phyloP scores from a whole-genome alignment of 305 asterid species.

The Fraxinus dipetala region DNA sequence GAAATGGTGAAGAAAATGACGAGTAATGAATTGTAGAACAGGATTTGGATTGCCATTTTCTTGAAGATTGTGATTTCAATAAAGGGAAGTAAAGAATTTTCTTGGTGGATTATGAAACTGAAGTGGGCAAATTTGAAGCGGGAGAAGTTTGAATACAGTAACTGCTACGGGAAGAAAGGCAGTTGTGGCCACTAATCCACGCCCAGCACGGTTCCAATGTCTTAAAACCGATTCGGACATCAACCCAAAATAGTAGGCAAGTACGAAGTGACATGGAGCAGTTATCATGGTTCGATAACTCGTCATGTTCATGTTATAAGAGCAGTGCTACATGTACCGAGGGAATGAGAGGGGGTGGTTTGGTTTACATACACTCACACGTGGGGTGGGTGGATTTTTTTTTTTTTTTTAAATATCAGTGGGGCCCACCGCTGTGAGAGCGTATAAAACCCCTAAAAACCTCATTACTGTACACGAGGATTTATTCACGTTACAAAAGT shows the following conservation, averaged over 20 bases:
- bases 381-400: too few relatives aligned
- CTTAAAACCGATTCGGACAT: neutral
- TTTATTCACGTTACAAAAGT: neutral
- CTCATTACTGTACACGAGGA: too few relatives aligned
- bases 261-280: neutral
- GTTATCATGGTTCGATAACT: neutral
- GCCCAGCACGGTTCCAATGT: neutral
- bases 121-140: slow-evolving; percentile 8
- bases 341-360: too few relatives aligned
- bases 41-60: slow-evolving; percentile 33
- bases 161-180: neutral
- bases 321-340: too few relatives aligned
- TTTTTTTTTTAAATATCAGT: too few relatives aligned
- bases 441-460: too few relatives aligned
- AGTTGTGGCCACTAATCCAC: slow-evolving; percentile 6
- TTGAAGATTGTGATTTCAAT: neutral
- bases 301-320: neutral
- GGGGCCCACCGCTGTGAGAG: too few relatives aligned
- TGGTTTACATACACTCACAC: too few relatives aligned
- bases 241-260: neutral
- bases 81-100: neutral
- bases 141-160: slow-evolving; percentile 18
- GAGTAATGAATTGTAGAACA: slow-evolving; percentile 15
- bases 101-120: neutral
- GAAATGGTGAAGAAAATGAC: slow-evolving; percentile 24